These are phyloP conservation scores for Phytophthora melonis DNA, from an alignment of 352 stramenopile genomes.

Conservation along the genomic window DNA sequence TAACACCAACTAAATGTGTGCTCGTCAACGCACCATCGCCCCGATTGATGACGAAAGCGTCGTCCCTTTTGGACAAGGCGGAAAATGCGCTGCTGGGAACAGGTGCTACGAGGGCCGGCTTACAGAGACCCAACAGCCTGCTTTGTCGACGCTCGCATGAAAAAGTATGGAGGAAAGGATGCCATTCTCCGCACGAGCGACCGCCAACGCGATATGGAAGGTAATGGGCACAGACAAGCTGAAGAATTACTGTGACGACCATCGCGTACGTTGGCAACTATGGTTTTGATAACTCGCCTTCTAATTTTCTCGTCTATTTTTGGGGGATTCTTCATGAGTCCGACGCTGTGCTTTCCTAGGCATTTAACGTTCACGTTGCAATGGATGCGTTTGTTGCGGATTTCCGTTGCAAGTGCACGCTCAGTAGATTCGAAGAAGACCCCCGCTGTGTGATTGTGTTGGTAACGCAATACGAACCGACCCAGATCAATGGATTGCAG, in stretches of 20 bases:
- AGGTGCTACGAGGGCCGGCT: neutral
- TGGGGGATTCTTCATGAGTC: conserved; percentile 5
- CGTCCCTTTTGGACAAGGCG: neutral
- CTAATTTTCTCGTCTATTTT: neutral
- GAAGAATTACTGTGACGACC: conserved; percentile 37
- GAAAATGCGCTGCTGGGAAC: conserved; percentile 21
- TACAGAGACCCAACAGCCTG: conserved; percentile 10
- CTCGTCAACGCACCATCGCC: neutral
- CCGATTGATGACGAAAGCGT: neutral
- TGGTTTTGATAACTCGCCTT: neutral
- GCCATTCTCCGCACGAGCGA: conserved; percentile 15
- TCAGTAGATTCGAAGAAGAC: conserved; percentile 46
- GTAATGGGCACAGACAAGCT: conserved; percentile 25
- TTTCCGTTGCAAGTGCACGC: conserved; percentile 21
- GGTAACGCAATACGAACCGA: conserved; percentile 41
- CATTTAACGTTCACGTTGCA: conserved; percentile 7
- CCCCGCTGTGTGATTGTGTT: conserved; percentile 47
- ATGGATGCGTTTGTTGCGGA: conserved; percentile 6
- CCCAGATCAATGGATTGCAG: conserved; percentile 36
- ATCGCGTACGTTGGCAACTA: conserved; percentile 17
- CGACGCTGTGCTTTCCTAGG: conserved; percentile 21
- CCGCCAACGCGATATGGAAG: conserved; percentile 24
- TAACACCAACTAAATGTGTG: neutral
- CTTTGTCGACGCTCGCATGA: conserved; percentile 15
- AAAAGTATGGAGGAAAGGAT: neutral